These are phyloP conservation scores for Tylopilus intermedius DNA, from an alignment of 768 basidiomycete species.

Conservation along the genomic window DNA sequence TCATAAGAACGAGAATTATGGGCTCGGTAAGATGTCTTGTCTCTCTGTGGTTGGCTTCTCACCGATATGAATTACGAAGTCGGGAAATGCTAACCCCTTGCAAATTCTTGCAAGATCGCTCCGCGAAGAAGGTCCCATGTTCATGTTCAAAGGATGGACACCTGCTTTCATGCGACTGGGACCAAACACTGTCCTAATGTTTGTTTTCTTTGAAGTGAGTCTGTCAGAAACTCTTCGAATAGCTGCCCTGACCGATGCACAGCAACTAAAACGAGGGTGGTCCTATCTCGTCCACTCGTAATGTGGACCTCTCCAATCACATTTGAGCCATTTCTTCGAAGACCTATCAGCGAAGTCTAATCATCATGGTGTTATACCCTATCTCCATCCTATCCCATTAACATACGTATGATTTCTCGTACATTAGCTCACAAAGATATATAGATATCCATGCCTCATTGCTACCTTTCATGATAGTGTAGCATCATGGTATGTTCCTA, in stretches of 20 bases:
- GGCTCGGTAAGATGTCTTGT: slow-evolving; percentile 49
- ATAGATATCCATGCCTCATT: slow-evolving; percentile 8
- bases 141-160: slow-evolving; percentile 87
- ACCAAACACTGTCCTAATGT: slow-evolving; percentile 80
- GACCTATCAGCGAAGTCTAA: not conserved
- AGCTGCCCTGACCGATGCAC: slow-evolving; percentile 8
- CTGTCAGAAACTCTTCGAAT: not conserved
- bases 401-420: slow-evolving; percentile 3
- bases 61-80: slow-evolving; percentile 34
- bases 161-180: slow-evolving; percentile 81
- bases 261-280: slow-evolving; percentile 76
- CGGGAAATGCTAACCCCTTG: slow-evolving; percentile 43
- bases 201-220: slow-evolving; percentile 77
- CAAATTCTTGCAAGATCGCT: slow-evolving; percentile 57
- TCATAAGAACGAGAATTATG: slow-evolving; percentile 74
- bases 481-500: slow-evolving; percentile 7
- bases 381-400: not conserved
- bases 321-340: not conserved
- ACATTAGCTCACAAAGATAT: slow-evolving; percentile 6
- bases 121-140: slow-evolving; percentile 67
- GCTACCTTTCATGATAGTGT: slow-evolving; percentile 1
- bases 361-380: not conserved
- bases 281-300: slow-evolving; percentile 8
- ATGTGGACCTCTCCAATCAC: not conserved
- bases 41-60: not conserved